A percentile compares a stretch with the other conserved stretches of the same genome.
phyloP scores from a whole-genome alignment of 805 yeast genomes.

The Nakazawaea sp. region DNA sequence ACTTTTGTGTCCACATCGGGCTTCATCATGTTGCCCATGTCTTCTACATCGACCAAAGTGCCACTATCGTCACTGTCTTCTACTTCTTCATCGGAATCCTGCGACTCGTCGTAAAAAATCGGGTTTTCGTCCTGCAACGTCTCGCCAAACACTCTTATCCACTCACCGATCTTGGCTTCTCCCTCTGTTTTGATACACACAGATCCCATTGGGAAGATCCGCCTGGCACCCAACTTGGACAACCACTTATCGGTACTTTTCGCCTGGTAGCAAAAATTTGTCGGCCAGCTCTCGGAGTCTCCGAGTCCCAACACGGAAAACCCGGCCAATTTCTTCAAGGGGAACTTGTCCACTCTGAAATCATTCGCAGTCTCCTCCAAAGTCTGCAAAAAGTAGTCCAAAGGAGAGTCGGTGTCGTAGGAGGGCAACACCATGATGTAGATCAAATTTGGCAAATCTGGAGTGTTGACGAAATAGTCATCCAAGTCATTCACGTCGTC shows the following conservation, averaged over 20 bases:
- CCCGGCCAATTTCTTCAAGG: conserved; percentile 63
- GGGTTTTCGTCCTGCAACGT: conserved; percentile 70
- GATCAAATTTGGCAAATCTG: conserved; percentile 40
- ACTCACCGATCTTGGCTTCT: conserved; percentile 51
- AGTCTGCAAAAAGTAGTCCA: conserved; percentile 79
- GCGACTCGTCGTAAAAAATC: conserved; percentile 50
- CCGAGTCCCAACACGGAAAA: conserved; percentile 86
- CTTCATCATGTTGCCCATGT: conserved; percentile 60
- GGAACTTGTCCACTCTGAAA: conserved; percentile 79
- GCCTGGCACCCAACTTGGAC: conserved; percentile 78
- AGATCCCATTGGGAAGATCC: conserved; percentile 78
- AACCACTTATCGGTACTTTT: conserved; percentile 64
- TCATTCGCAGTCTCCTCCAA: conserved; percentile 77
- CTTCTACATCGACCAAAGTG: conserved; percentile 76
- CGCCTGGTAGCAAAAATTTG: conserved; percentile 84
- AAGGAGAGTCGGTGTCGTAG: conserved; percentile 87
- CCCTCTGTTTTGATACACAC: conserved; percentile 74
- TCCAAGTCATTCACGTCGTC: conserved; percentile 80
- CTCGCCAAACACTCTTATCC: conserved; percentile 56
- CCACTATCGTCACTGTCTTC: conserved; percentile 19
- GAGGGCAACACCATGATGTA: conserved; percentile 81
- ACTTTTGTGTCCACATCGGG: conserved; percentile 20
- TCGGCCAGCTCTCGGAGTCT: conserved; percentile 80
- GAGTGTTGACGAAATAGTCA: conserved; percentile 66
- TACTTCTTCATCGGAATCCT: conserved; percentile 14